Percentiles rank a stretch among this genome's conserved stretches.
Evolutionary conservation across 768 basidiomycete species (phyloP).

Genomic region (Mycena crocata): DNA sequence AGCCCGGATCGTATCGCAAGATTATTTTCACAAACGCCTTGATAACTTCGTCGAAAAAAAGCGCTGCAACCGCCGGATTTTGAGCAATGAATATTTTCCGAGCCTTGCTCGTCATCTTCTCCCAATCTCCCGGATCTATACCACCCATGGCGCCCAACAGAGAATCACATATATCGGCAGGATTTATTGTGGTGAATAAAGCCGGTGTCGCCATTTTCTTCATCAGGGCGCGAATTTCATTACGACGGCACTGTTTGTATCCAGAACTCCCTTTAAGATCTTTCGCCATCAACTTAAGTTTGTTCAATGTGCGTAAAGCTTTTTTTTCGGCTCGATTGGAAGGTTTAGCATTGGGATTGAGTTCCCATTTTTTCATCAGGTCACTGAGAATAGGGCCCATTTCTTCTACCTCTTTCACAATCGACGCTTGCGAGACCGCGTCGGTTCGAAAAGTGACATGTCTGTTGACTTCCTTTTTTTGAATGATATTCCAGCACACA

Average conservation of each 20-base stretch:
- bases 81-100: not conserved
- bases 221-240: slow-evolving; percentile 41
- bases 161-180: slow-evolving; percentile 41
- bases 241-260: slow-evolving; percentile 32
- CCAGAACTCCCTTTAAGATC: slow-evolving; percentile 32
- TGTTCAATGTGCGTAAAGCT: not conserved
- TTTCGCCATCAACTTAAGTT: not conserved
- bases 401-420: not conserved
- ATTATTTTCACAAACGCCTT: too few species aligned
- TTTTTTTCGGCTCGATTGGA: not conserved
- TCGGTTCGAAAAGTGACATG: not conserved
- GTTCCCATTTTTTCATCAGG: too few species aligned
- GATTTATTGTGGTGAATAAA: slow-evolving; percentile 47
- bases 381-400: not conserved
- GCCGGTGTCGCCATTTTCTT: slow-evolving; percentile 35
- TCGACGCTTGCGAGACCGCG: not conserved
- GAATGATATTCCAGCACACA: slow-evolving; percentile 8
- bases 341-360: not conserved
- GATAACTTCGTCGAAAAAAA: too few species aligned
- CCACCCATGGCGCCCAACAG: slow-evolving; percentile 39
- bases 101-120: not conserved
- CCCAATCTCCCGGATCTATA: slow-evolving; percentile 24
- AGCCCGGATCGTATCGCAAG: too few species aligned
- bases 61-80: not conserved
- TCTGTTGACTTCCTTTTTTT: not conserved